phyloP scores from a whole-genome alignment of 2,329 filamentous ascomycete species.

The Hypoxylon sp. region DNA sequence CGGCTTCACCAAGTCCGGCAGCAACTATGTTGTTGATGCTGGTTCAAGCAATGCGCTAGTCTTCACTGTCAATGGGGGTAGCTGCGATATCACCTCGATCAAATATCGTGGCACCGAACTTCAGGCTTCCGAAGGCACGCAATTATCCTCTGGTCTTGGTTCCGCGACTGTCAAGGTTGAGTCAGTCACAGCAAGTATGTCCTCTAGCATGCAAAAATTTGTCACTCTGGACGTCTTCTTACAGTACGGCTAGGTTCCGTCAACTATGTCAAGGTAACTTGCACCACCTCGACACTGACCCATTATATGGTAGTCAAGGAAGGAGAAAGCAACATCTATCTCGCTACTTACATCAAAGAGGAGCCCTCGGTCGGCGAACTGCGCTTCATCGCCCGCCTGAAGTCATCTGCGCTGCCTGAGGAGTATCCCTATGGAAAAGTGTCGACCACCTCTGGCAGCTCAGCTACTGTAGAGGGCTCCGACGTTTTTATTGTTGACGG shows the following conservation, averaged over 20 bases:
- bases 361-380: slow-evolving; percentile 72
- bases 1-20: slow-evolving; percentile 53
- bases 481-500: slow-evolving; percentile 72
- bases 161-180: slow-evolving; percentile 67
- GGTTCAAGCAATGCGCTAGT: slow-evolving; percentile 62
- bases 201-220: background rate
- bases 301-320: slow-evolving; percentile 74
- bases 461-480: slow-evolving; percentile 69
- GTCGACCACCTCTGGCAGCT: slow-evolving; percentile 68
- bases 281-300: slow-evolving; percentile 70
- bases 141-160: slow-evolving; percentile 72
- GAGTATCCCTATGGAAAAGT: slow-evolving; percentile 69
- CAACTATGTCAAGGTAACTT: slow-evolving; percentile 73
- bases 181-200: slow-evolving; percentile 53
- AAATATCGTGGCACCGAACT: slow-evolving; percentile 71
- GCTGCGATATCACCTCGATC: slow-evolving; percentile 76
- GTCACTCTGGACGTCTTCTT: slow-evolving; percentile 9
- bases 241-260: slow-evolving; percentile 37
- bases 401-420: slow-evolving; percentile 63
- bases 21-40: slow-evolving; percentile 59
- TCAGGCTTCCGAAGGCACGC: slow-evolving; percentile 69
- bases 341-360: slow-evolving; percentile 73
- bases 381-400: slow-evolving; percentile 74
- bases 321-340: slow-evolving; percentile 72
- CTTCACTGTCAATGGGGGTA: slow-evolving; percentile 66